Conservation (phyloP, 495 filamentous ascomycete species). For the Penicillium macrosclerotiorum region DNA sequence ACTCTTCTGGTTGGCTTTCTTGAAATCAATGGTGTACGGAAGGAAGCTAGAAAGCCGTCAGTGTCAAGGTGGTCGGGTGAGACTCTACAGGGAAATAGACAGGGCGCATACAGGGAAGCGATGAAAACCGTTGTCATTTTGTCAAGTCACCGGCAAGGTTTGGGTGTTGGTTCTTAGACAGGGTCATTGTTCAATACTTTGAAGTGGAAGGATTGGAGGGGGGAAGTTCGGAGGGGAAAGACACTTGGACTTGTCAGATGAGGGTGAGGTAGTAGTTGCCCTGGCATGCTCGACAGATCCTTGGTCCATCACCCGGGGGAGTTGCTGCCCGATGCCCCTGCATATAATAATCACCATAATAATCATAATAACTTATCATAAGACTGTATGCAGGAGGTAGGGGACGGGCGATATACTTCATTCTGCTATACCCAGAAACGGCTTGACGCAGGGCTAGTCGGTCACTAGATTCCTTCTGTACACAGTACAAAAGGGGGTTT, state of each 20-base stretch:
- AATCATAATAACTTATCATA: too few species aligned
- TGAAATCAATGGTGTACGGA: conserved; percentile 41
- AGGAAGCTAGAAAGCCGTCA: conserved; percentile 28
- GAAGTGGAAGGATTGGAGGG: not conserved
- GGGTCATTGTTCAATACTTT: too few species aligned
- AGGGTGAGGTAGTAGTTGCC: too few species aligned
- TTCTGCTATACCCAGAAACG: conserved; percentile 6
- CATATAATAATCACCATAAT: too few species aligned
- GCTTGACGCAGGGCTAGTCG: conserved; percentile 1
- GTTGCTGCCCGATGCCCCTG: too few species aligned
- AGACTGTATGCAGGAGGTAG: too few species aligned
- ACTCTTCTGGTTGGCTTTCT: conserved; percentile 15
- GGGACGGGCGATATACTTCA: conserved; percentile 21
- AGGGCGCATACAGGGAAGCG: conserved; percentile 31
- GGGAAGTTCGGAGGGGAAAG: not conserved
- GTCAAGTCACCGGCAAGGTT: not conserved
- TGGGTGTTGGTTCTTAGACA: too few species aligned
- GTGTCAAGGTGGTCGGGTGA: conserved; percentile 1
- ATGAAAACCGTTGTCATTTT: conserved; percentile 30
- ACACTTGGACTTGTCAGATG: conserved; percentile 1
- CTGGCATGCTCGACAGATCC: too few species aligned
- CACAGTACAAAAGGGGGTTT: not conserved
- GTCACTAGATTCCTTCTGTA: not conserved
- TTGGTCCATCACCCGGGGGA: too few species aligned
- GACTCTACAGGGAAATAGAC: not conserved